Conservation (phyloP, 2,329 filamentous ascomycete genomes). For the Bertia moriformis region DNA sequence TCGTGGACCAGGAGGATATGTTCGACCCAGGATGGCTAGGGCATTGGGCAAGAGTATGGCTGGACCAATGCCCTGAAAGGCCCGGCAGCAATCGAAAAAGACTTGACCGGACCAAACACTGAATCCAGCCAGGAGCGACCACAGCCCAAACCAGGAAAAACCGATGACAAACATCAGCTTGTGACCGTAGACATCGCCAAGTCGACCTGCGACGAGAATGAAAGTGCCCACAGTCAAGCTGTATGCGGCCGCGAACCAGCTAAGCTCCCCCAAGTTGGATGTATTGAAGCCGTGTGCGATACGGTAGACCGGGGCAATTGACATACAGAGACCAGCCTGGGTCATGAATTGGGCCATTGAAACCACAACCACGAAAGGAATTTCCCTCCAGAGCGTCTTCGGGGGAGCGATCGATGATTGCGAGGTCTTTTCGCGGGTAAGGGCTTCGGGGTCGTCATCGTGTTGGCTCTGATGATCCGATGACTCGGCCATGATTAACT, state of each 20-base stretch:
- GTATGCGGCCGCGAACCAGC: slow-evolving; percentile 44
- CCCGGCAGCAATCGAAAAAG: slow-evolving; percentile 34
- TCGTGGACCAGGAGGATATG: slow-evolving; percentile 37
- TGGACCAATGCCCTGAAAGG: slow-evolving; percentile 44
- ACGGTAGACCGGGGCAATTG: slow-evolving; percentile 29
- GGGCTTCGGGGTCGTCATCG: no score
- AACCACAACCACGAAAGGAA: slow-evolving; percentile 21
- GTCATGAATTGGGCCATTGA: slow-evolving; percentile 26
- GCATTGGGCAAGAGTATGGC: slow-evolving; percentile 50
- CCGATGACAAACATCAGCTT: slow-evolving; percentile 37
- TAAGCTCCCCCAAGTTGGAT: slow-evolving; percentile 24
- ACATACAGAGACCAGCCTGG: slow-evolving; percentile 29
- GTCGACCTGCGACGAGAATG: slow-evolving; percentile 36
- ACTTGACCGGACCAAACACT: slow-evolving; percentile 9
- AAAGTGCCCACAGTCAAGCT: slow-evolving; percentile 39
- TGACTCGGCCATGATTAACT: no score
- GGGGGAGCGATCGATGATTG: no score
- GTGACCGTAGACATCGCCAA: slow-evolving; percentile 43
- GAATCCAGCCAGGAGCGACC: slow-evolving; percentile 32
- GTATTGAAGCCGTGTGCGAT: slow-evolving; percentile 30
- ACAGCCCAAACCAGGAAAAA: slow-evolving; percentile 37
- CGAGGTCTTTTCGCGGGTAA: no score
- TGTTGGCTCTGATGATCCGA: no score
- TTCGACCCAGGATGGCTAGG: slow-evolving; percentile 42
- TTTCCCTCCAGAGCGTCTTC: no score